Conservation (phyloP, 164 flowering plant genomes). For the Echeveria elegans region DNA sequence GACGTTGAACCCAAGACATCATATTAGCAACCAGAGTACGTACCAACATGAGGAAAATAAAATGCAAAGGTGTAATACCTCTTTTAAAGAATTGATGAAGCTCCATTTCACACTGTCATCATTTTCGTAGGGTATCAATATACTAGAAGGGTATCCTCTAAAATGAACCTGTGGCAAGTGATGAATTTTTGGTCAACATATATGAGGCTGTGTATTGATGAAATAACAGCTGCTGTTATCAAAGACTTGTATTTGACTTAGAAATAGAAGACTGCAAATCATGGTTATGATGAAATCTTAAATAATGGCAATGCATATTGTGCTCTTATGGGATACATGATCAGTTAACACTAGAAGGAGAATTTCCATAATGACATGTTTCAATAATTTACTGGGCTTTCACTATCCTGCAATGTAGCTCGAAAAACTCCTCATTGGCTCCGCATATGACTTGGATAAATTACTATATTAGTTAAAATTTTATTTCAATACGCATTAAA, state of each 20-base stretch:
- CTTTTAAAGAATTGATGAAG: conserved; percentile 91
- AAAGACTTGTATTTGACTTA: neutral
- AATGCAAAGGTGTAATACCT: conserved; percentile 30
- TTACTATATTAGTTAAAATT: neutral
- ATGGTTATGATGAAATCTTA: neutral
- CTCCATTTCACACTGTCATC: conserved; percentile 95
- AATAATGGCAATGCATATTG: neutral
- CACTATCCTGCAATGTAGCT: neutral
- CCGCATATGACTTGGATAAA: too few species aligned
- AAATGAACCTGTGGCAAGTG: conserved; percentile 66
- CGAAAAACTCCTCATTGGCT: neutral
- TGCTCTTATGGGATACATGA: too few species aligned
- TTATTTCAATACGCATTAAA: neutral
- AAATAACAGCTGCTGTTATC: neutral
- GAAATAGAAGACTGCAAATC: neutral
- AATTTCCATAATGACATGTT: neutral
- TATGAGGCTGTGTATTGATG: neutral
- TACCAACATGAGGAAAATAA: neutral
- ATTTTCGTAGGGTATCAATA: conserved; percentile 82
- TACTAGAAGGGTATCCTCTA: conserved; percentile 75
- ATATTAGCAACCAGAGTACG: neutral
- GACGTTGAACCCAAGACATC: neutral
- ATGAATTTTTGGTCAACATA: neutral
- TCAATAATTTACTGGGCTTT: neutral
- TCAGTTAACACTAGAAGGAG: neutral